Evolutionary conservation across 768 basidiomycete species (phyloP).

Genomic region (Xanthoconium stramineum): DNA sequence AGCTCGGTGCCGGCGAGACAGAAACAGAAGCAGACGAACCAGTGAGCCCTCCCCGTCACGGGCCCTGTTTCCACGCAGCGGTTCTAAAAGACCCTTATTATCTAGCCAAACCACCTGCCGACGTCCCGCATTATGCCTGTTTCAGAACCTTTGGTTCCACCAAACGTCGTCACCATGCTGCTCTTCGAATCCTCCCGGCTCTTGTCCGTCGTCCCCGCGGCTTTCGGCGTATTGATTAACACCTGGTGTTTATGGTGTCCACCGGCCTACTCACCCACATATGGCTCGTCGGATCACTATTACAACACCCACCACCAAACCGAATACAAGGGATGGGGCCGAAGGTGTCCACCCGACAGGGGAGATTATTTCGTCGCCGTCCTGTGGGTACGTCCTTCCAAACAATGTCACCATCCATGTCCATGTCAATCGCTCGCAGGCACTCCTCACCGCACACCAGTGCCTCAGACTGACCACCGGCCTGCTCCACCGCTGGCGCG

Average conservation of each 20-base stretch:
- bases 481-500: slow-evolving; percentile 83
- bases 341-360: slow-evolving; percentile 44
- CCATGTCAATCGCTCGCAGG: slow-evolving; percentile 42
- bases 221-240: slow-evolving; percentile 63
- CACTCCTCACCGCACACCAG: slow-evolving; percentile 83
- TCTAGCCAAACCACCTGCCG: slow-evolving; percentile 62
- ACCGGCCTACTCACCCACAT: slow-evolving; percentile 29
- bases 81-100: slow-evolving; percentile 1
- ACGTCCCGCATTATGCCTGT: slow-evolving; percentile 59
- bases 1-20: slow-evolving; percentile 67
- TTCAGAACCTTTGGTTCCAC: slow-evolving; percentile 50
- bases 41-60: slow-evolving; percentile 45
- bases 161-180: slow-evolving; percentile 48
- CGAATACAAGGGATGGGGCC: slow-evolving; percentile 23
- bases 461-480: slow-evolving; percentile 87
- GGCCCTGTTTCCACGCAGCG: not conserved
- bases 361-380: slow-evolving; percentile 66
- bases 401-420: too few species aligned
- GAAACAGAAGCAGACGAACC: slow-evolving; percentile 79
- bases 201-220: slow-evolving; percentile 69
- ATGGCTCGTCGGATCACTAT: slow-evolving; percentile 1
- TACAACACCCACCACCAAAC: not conserved
- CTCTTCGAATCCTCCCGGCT: slow-evolving; percentile 71
- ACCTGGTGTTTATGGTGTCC: slow-evolving; percentile 50
- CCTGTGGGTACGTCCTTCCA: slow-evolving; percentile 56